Percentiles rank a stretch among this genome's conserved stretches.
phyloP scores from a whole-genome alignment of 495 filamentous ascomycete species.

The Daldinia bambusicola region DNA sequence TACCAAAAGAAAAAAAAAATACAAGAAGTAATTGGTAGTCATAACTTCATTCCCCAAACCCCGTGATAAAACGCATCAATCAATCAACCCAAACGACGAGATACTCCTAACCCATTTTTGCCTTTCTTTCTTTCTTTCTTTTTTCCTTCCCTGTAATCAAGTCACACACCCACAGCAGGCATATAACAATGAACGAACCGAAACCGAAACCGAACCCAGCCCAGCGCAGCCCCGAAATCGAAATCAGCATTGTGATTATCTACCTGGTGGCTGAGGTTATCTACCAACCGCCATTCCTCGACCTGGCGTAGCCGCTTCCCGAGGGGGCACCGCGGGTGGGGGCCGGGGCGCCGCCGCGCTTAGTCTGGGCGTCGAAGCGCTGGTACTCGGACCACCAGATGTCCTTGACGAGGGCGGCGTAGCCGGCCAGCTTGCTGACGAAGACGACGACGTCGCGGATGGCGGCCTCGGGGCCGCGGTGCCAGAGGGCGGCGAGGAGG shows the following conservation, averaged over 20 bases:
- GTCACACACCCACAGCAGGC: too few relatives aligned
- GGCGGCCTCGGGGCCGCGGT: constrained; percentile 70
- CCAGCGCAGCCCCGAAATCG: too few relatives aligned
- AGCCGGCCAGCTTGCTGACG: constrained; percentile 52
- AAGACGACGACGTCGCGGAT: constrained; percentile 61
- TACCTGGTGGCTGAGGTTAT: too few relatives aligned
- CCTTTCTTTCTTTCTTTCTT: neutral
- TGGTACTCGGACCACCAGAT: constrained; percentile 69
- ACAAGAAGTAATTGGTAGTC: constrained; percentile 6
- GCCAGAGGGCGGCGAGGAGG: constrained; percentile 66
- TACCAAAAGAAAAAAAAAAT: constrained; percentile 10
- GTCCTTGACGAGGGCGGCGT: constrained; percentile 61
- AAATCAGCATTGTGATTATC: too few relatives aligned
- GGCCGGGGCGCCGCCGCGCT: constrained; percentile 20
- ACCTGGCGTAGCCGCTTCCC: constrained; percentile 44
- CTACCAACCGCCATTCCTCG: constrained; percentile 24
- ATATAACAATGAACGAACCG: too few relatives aligned
- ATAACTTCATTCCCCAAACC: constrained; percentile 24
- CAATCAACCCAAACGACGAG: constrained; percentile 10
- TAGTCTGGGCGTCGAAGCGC: constrained; percentile 54
- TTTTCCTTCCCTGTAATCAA: too few relatives aligned
- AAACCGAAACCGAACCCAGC: too few relatives aligned
- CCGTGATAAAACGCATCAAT: constrained; percentile 19
- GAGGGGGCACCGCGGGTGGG: constrained; percentile 34
- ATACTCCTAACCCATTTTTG: neutral